Evolutionary conservation across 768 basidiomycete genomes (phyloP), one percentile per base, ranked within the genome.

Genomic region (Agrocybe pediades): DNA sequence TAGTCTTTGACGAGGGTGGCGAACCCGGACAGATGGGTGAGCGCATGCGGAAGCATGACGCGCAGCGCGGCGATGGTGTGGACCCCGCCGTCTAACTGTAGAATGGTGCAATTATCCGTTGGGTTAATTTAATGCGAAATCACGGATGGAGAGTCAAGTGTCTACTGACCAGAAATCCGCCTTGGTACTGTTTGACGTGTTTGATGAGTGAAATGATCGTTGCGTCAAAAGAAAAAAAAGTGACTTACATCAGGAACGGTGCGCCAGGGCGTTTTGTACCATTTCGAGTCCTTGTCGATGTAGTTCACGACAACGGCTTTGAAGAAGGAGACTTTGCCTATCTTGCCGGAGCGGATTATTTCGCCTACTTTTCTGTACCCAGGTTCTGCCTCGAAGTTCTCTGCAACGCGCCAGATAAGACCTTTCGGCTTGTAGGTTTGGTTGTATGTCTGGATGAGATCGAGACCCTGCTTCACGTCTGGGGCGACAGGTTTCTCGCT

Each of bases 401-500:
- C 90, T 24, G 90, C 90, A 20, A 93, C 80, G 47, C 88, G 78
- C 91, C 91, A 93, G 42, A 91, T 71, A 40, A 92, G 64, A 6
- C 85, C 86, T 62, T 85, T 85, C 9, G 78, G 74, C 66, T 83
- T 84, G 72, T 84, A 92, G 46, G 75, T 71, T 49, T 69, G 66
- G 59, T 89, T 81, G 68, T 91, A 95, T 33, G 73, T 76, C 29
- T 79, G 73, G 65, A 95, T 86, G 45, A 94, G 75, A 55, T 74
- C 73, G 42, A 83, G 69, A 0, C 88, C 92, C 2, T 73, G 71
- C 24, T 77, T 76, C 41, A 93, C 83, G 61, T 88, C 86, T 39
- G 85, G 76, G 2, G 85, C 90, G 13, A 94, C 79, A 6, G 94
- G 94, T 65, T 95, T 95, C 75, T 96, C 93, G 68, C 87, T 88